Evolutionary conservation across 164 flowering plant species (phyloP).

Genomic region (Sextonia rubra): DNA sequence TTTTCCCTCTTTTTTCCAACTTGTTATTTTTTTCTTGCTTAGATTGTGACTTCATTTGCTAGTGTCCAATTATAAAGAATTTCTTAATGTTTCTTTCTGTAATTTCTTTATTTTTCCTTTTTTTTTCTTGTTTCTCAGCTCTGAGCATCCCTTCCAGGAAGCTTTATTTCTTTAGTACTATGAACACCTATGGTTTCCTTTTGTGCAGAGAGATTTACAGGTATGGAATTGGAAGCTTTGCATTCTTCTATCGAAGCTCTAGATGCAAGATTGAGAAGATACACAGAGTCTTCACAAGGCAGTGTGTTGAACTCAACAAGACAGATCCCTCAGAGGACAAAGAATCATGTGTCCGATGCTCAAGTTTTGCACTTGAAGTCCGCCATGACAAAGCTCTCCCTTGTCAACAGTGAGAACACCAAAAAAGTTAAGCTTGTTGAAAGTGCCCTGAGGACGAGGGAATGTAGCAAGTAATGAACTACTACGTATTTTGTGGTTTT

Average conservation of each 20-base stretch:
- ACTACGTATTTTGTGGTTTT: not conserved
- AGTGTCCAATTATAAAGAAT: no score
- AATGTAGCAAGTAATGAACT: constrained; percentile 21
- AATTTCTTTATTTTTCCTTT: no score
- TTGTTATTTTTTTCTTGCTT: no score
- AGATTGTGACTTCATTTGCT: no score
- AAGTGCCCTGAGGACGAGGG: constrained; percentile 43
- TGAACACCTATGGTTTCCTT: not conserved
- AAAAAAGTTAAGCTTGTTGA: constrained; percentile 72
- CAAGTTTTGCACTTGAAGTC: constrained; percentile 61
- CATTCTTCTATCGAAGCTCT: constrained; percentile 63
- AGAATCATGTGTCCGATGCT: constrained; percentile 32
- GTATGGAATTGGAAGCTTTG: constrained; percentile 75
- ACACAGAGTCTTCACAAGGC: constrained; percentile 33
- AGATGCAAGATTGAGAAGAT: constrained; percentile 55
- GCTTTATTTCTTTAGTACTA: not conserved
- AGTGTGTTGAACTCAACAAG: constrained; percentile 22
- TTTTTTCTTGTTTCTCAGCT: not conserved
- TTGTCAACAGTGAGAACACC: constrained; percentile 71
- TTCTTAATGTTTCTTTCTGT: no score
- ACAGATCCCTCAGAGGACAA: constrained; percentile 34
- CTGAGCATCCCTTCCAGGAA: not conserved
- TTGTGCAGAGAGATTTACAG: constrained; percentile 64
- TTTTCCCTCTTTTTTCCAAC: no score
- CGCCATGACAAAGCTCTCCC: constrained; percentile 66